Evolutionary conservation across 805 yeast species (phyloP).

Genomic region (Kazachstania bromeliacearum): DNA sequence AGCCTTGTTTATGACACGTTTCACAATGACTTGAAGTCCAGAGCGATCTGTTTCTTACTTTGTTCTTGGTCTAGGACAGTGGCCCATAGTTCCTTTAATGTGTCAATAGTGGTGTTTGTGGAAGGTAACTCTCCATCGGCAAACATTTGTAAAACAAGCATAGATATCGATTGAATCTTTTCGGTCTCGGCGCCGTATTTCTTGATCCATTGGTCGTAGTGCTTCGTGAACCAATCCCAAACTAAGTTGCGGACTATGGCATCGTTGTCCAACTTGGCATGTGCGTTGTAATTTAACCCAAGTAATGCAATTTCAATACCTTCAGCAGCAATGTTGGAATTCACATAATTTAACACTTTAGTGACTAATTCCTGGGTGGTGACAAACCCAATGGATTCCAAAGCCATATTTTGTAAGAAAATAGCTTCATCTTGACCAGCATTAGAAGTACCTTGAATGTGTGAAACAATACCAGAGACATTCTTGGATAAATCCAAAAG

Average conservation of each 20-base stretch:
- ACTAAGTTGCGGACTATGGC: not conserved
- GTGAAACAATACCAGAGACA: too few species aligned
- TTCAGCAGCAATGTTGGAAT: conserved; percentile 42
- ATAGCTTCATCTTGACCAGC: not conserved
- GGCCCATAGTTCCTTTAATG: too few species aligned
- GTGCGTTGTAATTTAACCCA: conserved; percentile 39
- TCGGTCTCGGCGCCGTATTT: conserved; percentile 31
- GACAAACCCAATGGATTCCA: conserved; percentile 39
- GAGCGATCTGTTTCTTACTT: too few species aligned
- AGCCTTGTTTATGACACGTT: too few species aligned
- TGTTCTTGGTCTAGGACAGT: too few species aligned
- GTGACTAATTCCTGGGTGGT: conserved; percentile 39
- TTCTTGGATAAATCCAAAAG: conserved; percentile 44
- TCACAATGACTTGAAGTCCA: too few species aligned
- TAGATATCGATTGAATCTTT: too few species aligned
- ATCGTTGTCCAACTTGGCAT: not conserved
- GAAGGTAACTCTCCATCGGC: too few species aligned
- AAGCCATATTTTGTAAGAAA: conserved; percentile 40
- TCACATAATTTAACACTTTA: conserved; percentile 48
- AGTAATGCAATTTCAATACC: conserved; percentile 49
- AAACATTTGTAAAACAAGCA: too few species aligned
- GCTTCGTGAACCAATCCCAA: conserved; percentile 51
- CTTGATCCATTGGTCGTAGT: conserved; percentile 45
- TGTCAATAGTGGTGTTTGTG: too few species aligned
- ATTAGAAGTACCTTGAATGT: too few species aligned